Evolutionary conservation across 2,329 filamentous ascomycete species (phyloP).

Genomic region (Pseudopithomyces chartarum): DNA sequence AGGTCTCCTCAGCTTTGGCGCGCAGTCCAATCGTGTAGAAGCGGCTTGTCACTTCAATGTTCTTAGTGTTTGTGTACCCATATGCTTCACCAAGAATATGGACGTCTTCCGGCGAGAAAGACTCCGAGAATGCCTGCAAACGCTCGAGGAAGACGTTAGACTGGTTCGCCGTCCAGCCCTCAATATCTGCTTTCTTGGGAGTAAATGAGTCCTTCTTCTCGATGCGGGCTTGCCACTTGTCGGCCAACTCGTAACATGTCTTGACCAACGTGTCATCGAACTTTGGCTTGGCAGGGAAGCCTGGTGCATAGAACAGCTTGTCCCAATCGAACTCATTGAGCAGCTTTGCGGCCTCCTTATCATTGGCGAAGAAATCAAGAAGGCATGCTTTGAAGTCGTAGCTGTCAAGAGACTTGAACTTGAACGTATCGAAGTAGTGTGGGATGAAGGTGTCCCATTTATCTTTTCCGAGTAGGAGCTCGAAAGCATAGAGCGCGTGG

Average conservation of each 20-base stretch:
- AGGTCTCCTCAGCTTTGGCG: conserved; percentile 71
- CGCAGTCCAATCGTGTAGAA: conserved; percentile 81
- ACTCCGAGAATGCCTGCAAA: conserved; percentile 69
- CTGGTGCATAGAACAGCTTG: conserved; percentile 83
- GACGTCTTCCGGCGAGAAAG: conserved; percentile 68
- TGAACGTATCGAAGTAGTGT: conserved; percentile 87
- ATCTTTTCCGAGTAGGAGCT: conserved; percentile 80
- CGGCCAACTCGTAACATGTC: conserved; percentile 79
- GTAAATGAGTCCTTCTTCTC: conserved; percentile 50
- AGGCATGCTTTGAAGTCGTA: conserved; percentile 93
- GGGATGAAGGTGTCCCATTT: conserved; percentile 96
- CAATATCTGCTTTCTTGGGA: conserved; percentile 71
- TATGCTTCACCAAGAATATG: conserved; percentile 77
- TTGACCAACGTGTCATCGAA: conserved; percentile 91
- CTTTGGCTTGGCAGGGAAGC: conserved; percentile 84
- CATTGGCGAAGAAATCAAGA: conserved; percentile 78
- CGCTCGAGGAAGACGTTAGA: conserved; percentile 87
- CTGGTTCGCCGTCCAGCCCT: conserved; percentile 81
- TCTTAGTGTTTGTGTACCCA: conserved; percentile 65
- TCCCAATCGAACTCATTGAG: conserved; percentile 85
- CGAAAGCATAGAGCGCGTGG: conserved; percentile 88
- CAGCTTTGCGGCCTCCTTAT: conserved; percentile 66
- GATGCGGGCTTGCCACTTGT: conserved; percentile 73
- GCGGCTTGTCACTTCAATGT: conserved; percentile 82
- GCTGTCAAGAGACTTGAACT: conserved; percentile 85